Evolutionary conservation across 139 green algal genomes (phyloP), one percentile per base, ranked within the genome.

Genomic region (Mesotaenium endlicherianum): DNA sequence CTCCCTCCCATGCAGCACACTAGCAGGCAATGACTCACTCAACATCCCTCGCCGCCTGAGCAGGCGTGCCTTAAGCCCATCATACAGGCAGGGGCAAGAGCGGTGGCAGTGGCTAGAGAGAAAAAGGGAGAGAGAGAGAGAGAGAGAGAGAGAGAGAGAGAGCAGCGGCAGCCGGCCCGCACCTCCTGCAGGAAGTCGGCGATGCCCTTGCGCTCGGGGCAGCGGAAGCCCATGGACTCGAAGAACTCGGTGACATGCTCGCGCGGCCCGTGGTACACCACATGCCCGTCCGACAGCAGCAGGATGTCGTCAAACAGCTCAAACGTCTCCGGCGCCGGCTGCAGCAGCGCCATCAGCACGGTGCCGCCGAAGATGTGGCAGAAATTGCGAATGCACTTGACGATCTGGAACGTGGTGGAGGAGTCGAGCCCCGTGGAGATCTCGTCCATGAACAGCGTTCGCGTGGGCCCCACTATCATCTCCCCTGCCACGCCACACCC

Each of bases 181-280:
- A 95, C 89, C 83, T 95, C 93, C 76, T 96, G 93, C 83, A 96
- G 75, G 80, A 97, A 97, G 59, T 94, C 92, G 8, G 91, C 91
- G 2, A 88, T 70, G 43, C 87, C 90, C 85, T 94, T 93, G 17
- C 84, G 84, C 57, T 45, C 69, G 47, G 82, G 91, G 76, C 55
- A 86, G 26, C 55, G 16, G 38, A 96, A 95, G 60, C 92, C 91
- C 45, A 91, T 47, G 30, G 30, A 38, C 42, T 79, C 57, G 50
- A 96, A 93, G 86, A 95, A 95, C n/a, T 86, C 87, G 45, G 90
- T n/a, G 50, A 95, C 82, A 0, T 86, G 39, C 3, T 75, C 78
- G 8, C 41, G 50, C 1, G 69, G 68, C 39, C 84, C 67, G 36
- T 86, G 47, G 36, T 74, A 87, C 2, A 86, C 30, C 70, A 89